phyloP scores from a whole-genome alignment of 805 yeast species.

The Vanderwaltozyma verrucispora region DNA sequence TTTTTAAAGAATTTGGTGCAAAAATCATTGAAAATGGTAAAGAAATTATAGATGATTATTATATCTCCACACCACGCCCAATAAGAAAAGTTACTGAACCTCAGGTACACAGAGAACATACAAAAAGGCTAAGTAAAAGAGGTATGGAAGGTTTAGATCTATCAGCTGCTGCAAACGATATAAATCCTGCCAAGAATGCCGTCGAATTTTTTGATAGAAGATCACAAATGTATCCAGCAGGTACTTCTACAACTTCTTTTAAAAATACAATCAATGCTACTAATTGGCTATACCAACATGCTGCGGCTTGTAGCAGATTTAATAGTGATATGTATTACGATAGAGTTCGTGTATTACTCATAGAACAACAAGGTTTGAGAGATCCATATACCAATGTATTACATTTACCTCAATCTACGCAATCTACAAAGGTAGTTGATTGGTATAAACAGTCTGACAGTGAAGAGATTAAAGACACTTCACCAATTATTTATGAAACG shows the following conservation, averaged over 20 bases:
- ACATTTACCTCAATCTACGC: constrained; percentile 66
- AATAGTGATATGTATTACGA: constrained; percentile 54
- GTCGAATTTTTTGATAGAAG: constrained; percentile 32
- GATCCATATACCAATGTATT: constrained; percentile 81
- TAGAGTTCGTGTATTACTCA: constrained; percentile 38
- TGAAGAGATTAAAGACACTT: constrained; percentile 18
- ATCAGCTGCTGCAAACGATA: constrained; percentile 5
- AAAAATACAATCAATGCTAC: constrained; percentile 42
- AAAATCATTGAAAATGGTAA: constrained; percentile 70
- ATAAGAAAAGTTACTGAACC: constrained; percentile 44
- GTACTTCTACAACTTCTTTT: constrained; percentile 27
- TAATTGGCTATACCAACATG: constrained; percentile 79
- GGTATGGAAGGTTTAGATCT: constrained; percentile 10
- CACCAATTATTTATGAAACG: constrained; percentile 38
- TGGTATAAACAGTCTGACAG: constrained; percentile 9
- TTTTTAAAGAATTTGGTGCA: constrained; percentile 88
- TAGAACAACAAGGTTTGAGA: constrained; percentile 44
- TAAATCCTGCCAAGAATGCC: constrained; percentile 29
- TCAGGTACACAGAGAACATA: constrained; percentile 1
- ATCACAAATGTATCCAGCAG: constrained; percentile 15
- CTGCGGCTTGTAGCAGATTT: constrained; percentile 62
- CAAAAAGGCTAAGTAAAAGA: constrained; percentile 4
- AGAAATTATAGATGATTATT: constrained; percentile 79
- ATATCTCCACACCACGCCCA: constrained; percentile 44
- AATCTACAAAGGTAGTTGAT: constrained; percentile 43